Base-by-base conservation (phyloP, 176 grass and related monocot genomes). In the Triticum turgidum region DNA sequence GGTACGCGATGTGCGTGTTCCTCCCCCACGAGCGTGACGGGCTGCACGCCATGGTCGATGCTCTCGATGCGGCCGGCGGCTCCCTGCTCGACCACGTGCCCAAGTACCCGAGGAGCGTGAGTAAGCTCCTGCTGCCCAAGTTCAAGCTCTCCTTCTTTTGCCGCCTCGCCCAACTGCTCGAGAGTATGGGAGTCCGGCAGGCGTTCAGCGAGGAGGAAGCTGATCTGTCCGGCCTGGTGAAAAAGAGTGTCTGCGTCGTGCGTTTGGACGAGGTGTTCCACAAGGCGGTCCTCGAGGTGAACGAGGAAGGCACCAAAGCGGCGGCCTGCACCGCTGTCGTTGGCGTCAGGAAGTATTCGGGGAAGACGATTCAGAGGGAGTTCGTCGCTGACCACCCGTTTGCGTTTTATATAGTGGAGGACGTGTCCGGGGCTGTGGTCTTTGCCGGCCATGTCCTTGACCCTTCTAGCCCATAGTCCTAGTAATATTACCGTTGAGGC, bases 1-100 rank as follows among this genome's bases (percentile, higher is more conserved):
- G 9, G 21, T 74, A 27, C 6, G 72, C 84, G 4, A 82, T 90
- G 88, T 76, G 66, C 18, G 45, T 90, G 6, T 78, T 90, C 79
- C 71, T 90, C 8, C 88, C 88, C 0, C 12, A 85, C 44, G 2
- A 8, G 69, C 49, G 9, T 65, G 64, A 90, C 34, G 88, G 83
- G 29, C 41, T 90, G 8, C 12, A 18, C 27, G 29, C 22, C 51
- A 67, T 90, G 11, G 35, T 49, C 6, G 42, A 78, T 2, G 61
- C 18, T 25, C 65, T 90, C 0, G 32, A 41, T 27, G 64, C 64
- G 6, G 49, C 7, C 75, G 47, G 49, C 15, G 49, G 75, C 75
- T 73, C 21, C 11, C 18, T 73, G 21, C 69, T 73, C 5, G 21
- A 73, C 69, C 69, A 73, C 69, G 69, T 73, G 21, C 69, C 69